phyloP scores from a whole-genome alignment of 2,329 filamentous ascomycete genomes.

The Whalleya microplaca region DNA sequence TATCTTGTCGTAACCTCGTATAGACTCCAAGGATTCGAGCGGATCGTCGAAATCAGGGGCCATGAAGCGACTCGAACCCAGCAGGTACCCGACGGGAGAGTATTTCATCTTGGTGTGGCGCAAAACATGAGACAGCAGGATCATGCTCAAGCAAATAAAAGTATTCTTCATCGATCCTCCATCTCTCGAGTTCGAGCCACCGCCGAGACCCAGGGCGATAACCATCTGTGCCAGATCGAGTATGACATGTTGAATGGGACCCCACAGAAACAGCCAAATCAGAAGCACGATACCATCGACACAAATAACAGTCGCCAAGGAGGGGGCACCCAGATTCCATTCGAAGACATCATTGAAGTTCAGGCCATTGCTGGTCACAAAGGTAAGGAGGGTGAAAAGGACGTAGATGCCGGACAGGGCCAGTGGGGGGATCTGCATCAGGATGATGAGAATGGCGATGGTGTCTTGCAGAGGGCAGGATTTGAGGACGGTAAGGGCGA shows the following conservation, averaged over 20 bases:
- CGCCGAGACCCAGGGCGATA: slow-evolving; percentile 87
- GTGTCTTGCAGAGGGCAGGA: slow-evolving; percentile 93
- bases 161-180: slow-evolving; percentile 71
- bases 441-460: slow-evolving; percentile 92
- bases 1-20: slow-evolving; percentile 57
- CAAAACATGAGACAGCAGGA: slow-evolving; percentile 58
- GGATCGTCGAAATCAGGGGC: slow-evolving; percentile 51
- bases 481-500: slow-evolving; percentile 83
- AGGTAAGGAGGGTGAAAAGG: slow-evolving; percentile 89
- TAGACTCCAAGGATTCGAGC: slow-evolving; percentile 46
- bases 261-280: slow-evolving; percentile 87
- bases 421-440: slow-evolving; percentile 88
- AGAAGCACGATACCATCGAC: slow-evolving; percentile 83
- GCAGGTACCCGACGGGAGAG: slow-evolving; percentile 49
- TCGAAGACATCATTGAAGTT: slow-evolving; percentile 93
- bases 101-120: slow-evolving; percentile 54
- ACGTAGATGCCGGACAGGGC: slow-evolving; percentile 88
- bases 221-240: slow-evolving; percentile 91
- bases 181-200: slow-evolving; percentile 71
- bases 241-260: slow-evolving; percentile 83
- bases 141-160: slow-evolving; percentile 71
- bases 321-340: slow-evolving; percentile 82
- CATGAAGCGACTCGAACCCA: slow-evolving; percentile 52
- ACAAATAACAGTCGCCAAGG: slow-evolving; percentile 79
- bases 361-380: slow-evolving; percentile 80